phyloP scores from a whole-genome alignment of 345 rosid species.

The Xanthoceras sorbifolium region DNA sequence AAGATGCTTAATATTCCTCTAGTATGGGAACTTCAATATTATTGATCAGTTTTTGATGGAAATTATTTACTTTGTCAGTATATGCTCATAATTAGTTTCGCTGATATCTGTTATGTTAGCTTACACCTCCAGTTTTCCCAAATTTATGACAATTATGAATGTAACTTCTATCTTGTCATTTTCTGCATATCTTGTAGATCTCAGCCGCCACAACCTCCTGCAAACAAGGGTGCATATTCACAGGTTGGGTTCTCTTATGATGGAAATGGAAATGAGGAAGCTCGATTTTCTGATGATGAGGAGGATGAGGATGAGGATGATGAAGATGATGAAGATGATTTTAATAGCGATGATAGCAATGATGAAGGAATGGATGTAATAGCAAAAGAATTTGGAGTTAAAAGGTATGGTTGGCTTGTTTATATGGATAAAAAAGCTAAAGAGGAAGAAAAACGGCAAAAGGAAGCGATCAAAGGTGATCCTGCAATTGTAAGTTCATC shows the following conservation, averaged over 20 bases:
- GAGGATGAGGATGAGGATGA: constrained; percentile 71
- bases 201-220: constrained; percentile 60
- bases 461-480: constrained; percentile 95
- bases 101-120: background rate
- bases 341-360: constrained; percentile 88
- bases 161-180: background rate
- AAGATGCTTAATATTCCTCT: background rate
- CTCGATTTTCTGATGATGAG: constrained; percentile 50
- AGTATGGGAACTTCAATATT: background rate
- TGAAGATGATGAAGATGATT: constrained; percentile 82
- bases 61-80: background rate
- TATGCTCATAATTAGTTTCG: background rate
- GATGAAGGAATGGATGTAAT: constrained; percentile 92
- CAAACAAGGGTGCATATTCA: constrained; percentile 81
- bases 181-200: constrained; percentile 40
- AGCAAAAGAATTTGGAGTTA: constrained; percentile 93
- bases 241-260: constrained; percentile 94
- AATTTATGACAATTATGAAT: background rate
- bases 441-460: constrained; percentile 92
- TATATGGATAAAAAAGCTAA: constrained; percentile 93
- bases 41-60: background rate
- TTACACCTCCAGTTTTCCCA: background rate
- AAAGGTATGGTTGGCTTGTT: constrained; percentile 97
- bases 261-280: constrained; percentile 65
- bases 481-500: constrained; percentile 86